Conservation (phyloP, 495 filamentous ascomycete species). For the Cercophora scortea region DNA sequence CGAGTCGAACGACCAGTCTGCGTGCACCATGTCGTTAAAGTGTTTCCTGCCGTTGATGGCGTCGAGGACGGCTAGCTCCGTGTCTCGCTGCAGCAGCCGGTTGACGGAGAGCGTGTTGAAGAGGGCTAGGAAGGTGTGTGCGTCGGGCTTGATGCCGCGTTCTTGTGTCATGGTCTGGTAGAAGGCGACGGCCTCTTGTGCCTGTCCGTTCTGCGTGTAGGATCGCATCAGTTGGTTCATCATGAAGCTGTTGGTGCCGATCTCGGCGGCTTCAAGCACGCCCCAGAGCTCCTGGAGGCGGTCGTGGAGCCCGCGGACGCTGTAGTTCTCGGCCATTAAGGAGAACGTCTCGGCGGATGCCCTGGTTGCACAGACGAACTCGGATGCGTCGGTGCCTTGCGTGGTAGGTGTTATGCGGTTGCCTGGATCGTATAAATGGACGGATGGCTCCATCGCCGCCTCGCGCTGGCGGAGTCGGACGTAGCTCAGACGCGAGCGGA, state of each 20-base stretch:
- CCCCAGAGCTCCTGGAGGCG: slow-evolving; percentile 51
- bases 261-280: slow-evolving; percentile 48
- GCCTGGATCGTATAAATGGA: slow-evolving; percentile 14
- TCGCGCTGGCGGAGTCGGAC: slow-evolving; percentile 31
- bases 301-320: slow-evolving; percentile 47
- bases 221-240: slow-evolving; percentile 69
- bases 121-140: slow-evolving; percentile 62
- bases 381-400: slow-evolving; percentile 8
- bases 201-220: slow-evolving; percentile 44
- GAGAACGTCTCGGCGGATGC: slow-evolving; percentile 73
- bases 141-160: slow-evolving; percentile 46
- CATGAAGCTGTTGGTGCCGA: slow-evolving; percentile 60
- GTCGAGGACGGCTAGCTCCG: slow-evolving; percentile 36
- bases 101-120: slow-evolving; percentile 46
- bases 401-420: slow-evolving; percentile 21
- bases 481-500: slow-evolving; percentile 54
- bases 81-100: slow-evolving; percentile 29
- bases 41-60: slow-evolving; percentile 45
- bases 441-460: slow-evolving; percentile 1
- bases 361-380: slow-evolving; percentile 27
- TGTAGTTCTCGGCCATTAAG: slow-evolving; percentile 65
- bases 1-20: slow-evolving; percentile 25
- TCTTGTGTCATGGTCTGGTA: slow-evolving; percentile 38
- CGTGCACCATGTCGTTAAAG: slow-evolving; percentile 53
- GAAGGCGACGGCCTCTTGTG: slow-evolving; percentile 45